Conservation (phyloP, 352 stramenopile genomes). For the Pythium volutum region DNA sequence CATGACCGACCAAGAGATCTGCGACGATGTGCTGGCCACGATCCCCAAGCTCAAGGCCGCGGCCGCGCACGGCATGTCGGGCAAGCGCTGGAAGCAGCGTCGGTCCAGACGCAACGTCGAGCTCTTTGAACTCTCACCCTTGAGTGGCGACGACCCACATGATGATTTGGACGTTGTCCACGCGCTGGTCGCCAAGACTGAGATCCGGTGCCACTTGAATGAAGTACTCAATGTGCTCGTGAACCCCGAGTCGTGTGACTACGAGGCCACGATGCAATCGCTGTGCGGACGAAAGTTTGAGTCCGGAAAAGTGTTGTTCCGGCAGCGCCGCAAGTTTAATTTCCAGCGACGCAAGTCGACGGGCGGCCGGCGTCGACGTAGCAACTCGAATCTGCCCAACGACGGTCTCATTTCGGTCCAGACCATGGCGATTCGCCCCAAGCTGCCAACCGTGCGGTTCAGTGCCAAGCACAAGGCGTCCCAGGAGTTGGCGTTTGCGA, state of each 20-base stretch:
- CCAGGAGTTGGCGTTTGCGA: slow-evolving; percentile 52
- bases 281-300: slow-evolving; percentile 53
- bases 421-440: not conserved
- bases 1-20: slow-evolving; percentile 53
- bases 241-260: slow-evolving; percentile 37
- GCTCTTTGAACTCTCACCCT: slow-evolving; percentile 37
- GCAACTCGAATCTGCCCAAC: not conserved
- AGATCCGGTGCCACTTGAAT: slow-evolving; percentile 57
- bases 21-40: slow-evolving; percentile 54
- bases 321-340: slow-evolving; percentile 35
- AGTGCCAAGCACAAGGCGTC: slow-evolving; percentile 31
- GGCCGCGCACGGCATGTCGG: slow-evolving; percentile 21
- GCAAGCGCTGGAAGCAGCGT: slow-evolving; percentile 32
- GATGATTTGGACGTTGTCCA: slow-evolving; percentile 52
- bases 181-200: slow-evolving; percentile 41
- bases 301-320: slow-evolving; percentile 43
- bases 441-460: not conserved
- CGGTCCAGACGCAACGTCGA: slow-evolving; percentile 33
- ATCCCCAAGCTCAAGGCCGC: slow-evolving; percentile 46
- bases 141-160: slow-evolving; percentile 13
- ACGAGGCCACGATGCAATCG: slow-evolving; percentile 43
- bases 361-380: too few relatives aligned
- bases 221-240: slow-evolving; percentile 57
- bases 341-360: slow-evolving; percentile 4
- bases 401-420: not conserved